A percentile compares a stretch with the other conserved stretches of the same genome.
Evolutionary conservation across 805 yeast genomes (phyloP).

Genomic region (Candida dajiaensis): DNA sequence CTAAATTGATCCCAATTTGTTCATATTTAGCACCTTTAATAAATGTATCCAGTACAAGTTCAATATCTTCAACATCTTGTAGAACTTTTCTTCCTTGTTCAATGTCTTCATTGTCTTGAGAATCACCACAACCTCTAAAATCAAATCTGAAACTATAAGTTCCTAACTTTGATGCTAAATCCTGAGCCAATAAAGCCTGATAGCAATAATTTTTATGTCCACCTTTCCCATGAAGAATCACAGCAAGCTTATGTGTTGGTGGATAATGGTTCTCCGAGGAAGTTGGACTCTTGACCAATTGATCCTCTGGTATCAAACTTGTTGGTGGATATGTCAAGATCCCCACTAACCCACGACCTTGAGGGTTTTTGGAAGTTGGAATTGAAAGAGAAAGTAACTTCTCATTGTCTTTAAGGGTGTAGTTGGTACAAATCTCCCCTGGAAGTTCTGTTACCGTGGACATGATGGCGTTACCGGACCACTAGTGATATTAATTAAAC

Average conservation of each 20-base stretch:
- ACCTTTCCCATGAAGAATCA: conserved; percentile 78
- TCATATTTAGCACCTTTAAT: conserved; percentile 20
- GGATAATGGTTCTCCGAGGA: conserved; percentile 20
- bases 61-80: conserved; percentile 68
- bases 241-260: conserved; percentile 44
- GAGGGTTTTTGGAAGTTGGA: conserved; percentile 19
- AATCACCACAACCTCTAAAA: conserved; percentile 80
- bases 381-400: conserved; percentile 20
- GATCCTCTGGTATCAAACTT: conserved; percentile 16
- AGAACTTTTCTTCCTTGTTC: conserved; percentile 47
- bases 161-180: conserved; percentile 53
- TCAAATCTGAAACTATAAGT: conserved; percentile 70
- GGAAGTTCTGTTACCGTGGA: conserved; percentile 14
- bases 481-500: too few relatives aligned
- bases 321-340: conserved; percentile 31
- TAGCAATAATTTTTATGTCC: conserved; percentile 82
- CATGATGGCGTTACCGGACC: too few relatives aligned
- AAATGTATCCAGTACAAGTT: conserved; percentile 31
- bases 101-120: conserved; percentile 37
- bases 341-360: conserved; percentile 29
- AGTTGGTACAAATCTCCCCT: conserved; percentile 17
- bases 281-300: conserved; percentile 8
- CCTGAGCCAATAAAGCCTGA: conserved; percentile 55
- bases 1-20: conserved; percentile 33
- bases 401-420: conserved; percentile 20